phyloP scores from a whole-genome alignment of 768 basidiomycete species.

The Dioszegia crocea region DNA sequence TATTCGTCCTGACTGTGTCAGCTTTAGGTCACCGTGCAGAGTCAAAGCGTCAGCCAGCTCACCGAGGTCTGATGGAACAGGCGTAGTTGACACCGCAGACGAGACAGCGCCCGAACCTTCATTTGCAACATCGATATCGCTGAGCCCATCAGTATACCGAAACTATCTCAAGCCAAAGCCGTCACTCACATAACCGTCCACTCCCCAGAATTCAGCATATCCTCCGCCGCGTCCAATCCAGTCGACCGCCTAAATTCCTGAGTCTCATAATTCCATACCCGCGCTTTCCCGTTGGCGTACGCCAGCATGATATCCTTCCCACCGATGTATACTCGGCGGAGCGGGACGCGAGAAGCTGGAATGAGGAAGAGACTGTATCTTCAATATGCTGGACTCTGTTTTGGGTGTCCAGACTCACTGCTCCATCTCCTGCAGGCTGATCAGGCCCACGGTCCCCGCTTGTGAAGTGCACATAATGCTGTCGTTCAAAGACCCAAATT shows the following conservation, averaged over 20 bases:
- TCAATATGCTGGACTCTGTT: conserved; percentile 2
- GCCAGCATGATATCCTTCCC: conserved; percentile 68
- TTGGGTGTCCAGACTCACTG: conserved; percentile 57
- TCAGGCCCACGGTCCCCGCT: conserved; percentile 79
- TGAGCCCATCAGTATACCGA: no score
- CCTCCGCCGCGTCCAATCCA: conserved; percentile 68
- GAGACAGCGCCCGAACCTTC: not conserved
- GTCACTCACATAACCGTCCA: conserved; percentile 69
- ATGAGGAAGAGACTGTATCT: conserved; percentile 65
- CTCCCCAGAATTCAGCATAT: conserved; percentile 64
- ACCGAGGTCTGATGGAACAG: not conserved
- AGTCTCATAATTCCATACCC: conserved; percentile 81
- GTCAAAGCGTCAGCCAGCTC: not conserved
- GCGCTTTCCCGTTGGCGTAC: conserved; percentile 69
- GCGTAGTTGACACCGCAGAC: not conserved
- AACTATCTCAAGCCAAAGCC: not conserved
- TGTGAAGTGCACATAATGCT: conserved; percentile 67
- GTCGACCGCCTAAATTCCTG: conserved; percentile 83
- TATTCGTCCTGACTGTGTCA: conserved; percentile 19
- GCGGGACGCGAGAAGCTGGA: conserved; percentile 70
- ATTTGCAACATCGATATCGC: not conserved
- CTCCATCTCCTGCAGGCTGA: conserved; percentile 67
- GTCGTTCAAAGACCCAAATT: conserved; percentile 59
- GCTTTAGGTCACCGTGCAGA: not conserved
- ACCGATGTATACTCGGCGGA: conserved; percentile 62